Evolutionary conservation across 768 basidiomycete genomes (phyloP), one percentile per base, ranked within the genome.

Genomic region (Scleroderma bovista): DNA sequence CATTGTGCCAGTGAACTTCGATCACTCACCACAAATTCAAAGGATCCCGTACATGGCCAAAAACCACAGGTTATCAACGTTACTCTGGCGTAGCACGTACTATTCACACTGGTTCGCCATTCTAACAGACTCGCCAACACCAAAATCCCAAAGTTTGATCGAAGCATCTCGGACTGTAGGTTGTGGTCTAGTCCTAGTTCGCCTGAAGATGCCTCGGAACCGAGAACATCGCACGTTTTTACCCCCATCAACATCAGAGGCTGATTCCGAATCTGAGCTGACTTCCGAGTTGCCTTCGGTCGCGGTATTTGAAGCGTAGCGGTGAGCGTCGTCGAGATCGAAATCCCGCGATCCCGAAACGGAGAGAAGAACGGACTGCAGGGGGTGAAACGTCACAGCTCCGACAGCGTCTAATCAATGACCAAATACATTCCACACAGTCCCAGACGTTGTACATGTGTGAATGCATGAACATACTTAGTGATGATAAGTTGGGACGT

Each of bases 261-360:
- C 19, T 11, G 47, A 56, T 4, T 16, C 44, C 32, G 43, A 42
- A 13, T 54, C 57, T 19, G 47, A 50, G 15, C 59, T 59, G n/a
- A 51, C 52, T 24, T 59, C 59, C 2, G 59, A 59, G 9, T 39
- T 38, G 11, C n/a, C 51, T 10, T 26, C 57, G 0, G 23, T 42
- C 17, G 3, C 32, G 44, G 31, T 19, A 4, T 13, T 32, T 10
- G 5, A 38, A 36, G 1, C 22, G 11, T 38, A 29, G 15, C 16
- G 2, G 6, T 6, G 15, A 16, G 1, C 34, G 10, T 24, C 48
- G 16, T 44, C 29, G 2, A 47, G 48, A 15, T 71, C 66, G 58
- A 88, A 88, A 63, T 86, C 80, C n/a, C 91, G 70, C 6, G 92
- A 91, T 2, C 92, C 92, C 1, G 89, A 85, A 1, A 76, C 75